Evolutionary conservation across 2,329 filamentous ascomycete genomes (phyloP).

Genomic region (Mycosphaerella arachidis): DNA sequence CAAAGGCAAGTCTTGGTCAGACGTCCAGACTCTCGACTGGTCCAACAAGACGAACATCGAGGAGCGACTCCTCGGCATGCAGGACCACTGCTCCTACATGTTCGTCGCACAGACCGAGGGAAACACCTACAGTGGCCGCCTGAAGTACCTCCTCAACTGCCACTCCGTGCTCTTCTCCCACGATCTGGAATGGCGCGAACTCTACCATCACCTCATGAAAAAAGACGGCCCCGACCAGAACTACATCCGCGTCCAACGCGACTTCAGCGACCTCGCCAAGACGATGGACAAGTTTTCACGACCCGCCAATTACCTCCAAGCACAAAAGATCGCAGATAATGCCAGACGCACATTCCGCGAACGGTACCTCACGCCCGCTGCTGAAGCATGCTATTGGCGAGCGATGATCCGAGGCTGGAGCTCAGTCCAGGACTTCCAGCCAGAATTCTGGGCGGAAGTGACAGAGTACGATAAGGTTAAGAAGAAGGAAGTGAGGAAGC

Average conservation of each 20-base stretch:
- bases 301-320: conserved; percentile 20
- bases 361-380: conserved; percentile 27
- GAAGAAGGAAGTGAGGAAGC: conserved; percentile 18
- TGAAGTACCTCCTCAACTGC: conserved; percentile 34
- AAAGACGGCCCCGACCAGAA: conserved; percentile 28
- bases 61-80: conserved; percentile 20
- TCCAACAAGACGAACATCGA: conserved; percentile 20
- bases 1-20: conserved; percentile 33
- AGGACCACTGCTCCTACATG: conserved; percentile 27
- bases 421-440: conserved; percentile 40
- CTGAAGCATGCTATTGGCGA: conserved; percentile 32
- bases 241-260: conserved; percentile 25
- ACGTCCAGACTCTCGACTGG: conserved; percentile 32
- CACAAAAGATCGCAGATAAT: conserved; percentile 26
- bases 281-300: conserved; percentile 19
- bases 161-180: conserved; percentile 29
- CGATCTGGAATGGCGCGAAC: conserved; percentile 27
- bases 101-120: conserved; percentile 31
- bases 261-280: conserved; percentile 29
- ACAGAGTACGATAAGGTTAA: conserved; percentile 17
- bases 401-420: conserved; percentile 35
- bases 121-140: conserved; percentile 28
- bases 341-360: conserved; percentile 23
- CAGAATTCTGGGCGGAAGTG: conserved; percentile 22
- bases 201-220: conserved; percentile 28